Percentiles rank a stretch among this genome's conserved stretches.
Conservation (phyloP, 2,329 filamentous ascomycete genomes). For the Fusarium graminum region DNA sequence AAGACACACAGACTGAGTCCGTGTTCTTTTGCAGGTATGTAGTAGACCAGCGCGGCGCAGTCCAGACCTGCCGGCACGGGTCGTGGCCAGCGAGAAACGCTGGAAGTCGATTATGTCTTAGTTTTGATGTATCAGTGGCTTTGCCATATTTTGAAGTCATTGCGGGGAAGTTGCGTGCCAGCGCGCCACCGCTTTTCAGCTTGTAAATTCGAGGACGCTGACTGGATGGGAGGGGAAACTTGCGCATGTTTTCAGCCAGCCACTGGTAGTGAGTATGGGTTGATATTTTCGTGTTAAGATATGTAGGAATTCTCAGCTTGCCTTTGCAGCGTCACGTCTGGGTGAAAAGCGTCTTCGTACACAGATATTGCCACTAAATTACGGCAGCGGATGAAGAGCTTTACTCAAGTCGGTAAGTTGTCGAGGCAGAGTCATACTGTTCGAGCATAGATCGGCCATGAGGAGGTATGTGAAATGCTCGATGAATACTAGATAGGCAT, state of each 20-base stretch:
- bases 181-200: not conserved
- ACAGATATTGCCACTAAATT: not conserved
- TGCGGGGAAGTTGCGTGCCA: not conserved
- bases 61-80: conserved; percentile 4
- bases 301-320: not conserved
- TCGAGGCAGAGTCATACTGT: accelerated
- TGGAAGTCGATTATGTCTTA: not conserved
- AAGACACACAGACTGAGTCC: not conserved
- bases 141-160: not conserved
- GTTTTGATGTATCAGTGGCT: not conserved
- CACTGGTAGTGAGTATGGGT: not conserved
- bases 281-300: not conserved
- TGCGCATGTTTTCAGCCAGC: conserved; percentile 1
- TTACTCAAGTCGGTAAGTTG: not conserved
- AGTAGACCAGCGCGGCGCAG: not conserved
- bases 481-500: not conserved
- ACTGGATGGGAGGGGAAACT: not conserved
- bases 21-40: not conserved
- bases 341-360: not conserved
- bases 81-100: not conserved
- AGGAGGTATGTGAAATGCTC: not conserved
- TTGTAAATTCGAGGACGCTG: not conserved
- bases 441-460: not conserved
- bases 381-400: not conserved
- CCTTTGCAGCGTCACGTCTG: not conserved